phyloP scores from a whole-genome alignment of 2,329 filamentous ascomycete species.

The Apiospora rasikravindrae region DNA sequence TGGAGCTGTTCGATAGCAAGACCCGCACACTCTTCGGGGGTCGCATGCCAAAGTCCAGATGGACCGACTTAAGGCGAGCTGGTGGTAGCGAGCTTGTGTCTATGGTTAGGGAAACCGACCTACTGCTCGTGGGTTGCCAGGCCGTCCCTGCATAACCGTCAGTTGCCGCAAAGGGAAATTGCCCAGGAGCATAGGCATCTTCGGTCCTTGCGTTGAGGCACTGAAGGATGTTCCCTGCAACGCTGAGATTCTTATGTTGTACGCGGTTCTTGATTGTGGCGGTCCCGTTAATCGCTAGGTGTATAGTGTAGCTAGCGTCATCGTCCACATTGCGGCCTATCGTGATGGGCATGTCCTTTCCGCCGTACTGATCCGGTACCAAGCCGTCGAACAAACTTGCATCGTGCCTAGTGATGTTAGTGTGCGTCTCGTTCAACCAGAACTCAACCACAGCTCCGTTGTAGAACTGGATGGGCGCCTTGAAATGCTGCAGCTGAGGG shows the following conservation, averaged over 20 bases:
- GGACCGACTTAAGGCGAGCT: background rate
- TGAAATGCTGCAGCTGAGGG: conserved; percentile 17
- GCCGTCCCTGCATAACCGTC: conserved; percentile 1
- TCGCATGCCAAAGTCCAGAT: conserved; percentile 16
- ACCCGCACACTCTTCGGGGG: conserved; percentile 14
- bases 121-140: background rate
- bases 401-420: conserved; percentile 4
- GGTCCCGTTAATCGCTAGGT: background rate
- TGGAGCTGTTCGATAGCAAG: conserved; percentile 17
- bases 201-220: background rate
- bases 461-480: conserved; percentile 15
- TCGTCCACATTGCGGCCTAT: background rate
- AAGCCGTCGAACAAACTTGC: background rate
- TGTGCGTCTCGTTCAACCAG: conserved; percentile 18
- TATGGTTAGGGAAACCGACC: background rate
- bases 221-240: background rate
- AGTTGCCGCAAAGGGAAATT: conserved; percentile 7
- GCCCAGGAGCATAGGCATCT: background rate
- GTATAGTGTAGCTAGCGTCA: background rate
- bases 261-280: background rate
- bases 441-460: conserved; percentile 18
- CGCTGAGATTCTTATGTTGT: background rate
- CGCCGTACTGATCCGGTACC: conserved; percentile 13
- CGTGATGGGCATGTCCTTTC: conserved; percentile 2
- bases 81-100: background rate